Base-by-base conservation (phyloP, 2,329 filamentous ascomycete genomes). In the Nigrospora oryzae region DNA sequence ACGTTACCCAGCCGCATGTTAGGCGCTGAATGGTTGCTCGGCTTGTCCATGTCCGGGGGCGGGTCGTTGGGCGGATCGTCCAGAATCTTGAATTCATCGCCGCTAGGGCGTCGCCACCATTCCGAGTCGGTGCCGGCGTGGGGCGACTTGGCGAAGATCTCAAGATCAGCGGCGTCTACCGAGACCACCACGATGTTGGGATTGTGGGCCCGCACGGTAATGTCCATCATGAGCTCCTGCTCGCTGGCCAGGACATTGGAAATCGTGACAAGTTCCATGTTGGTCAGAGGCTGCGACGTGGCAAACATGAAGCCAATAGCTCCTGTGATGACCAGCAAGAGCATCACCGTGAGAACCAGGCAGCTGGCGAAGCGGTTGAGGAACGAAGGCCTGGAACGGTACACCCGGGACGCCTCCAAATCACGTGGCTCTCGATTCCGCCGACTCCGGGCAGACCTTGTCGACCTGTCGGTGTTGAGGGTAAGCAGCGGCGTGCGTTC, bases 1-100 rank as follows among this genome's bases (percentile, higher is more conserved):
- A 97, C 88, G 33, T 86, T 86, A 30, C 93, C 93, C n/a, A 98
- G 80, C 32, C 94, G 75, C 78, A 97, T 89, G 46, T 90, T 95
- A 39, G 89, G 87, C n/a, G 40, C 40, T 8, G 85, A 75, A 2
- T 73, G 71, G 44, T 83, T 42, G 12, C 40, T 23, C 5, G 40
- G 40, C 15, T 17, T 78, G 3, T 84, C 79, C n/a, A 78, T 73
- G 4, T 83, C 78, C 2, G 79, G 77, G 5, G 63, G 60, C 23
- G 62, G 63, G 47, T 68, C 65, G 47, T 67, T 61, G 23, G 64
- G 64, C 11, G 65, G 63, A 40, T 69, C 67, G 44, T 68, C 51
- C 8, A 56, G 42, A 46, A 60, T 59, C 2, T 54, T 52, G 36
- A 61, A 51, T 11, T 57, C 56, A 32, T 57, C 57, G 31, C 49